phyloP scores from a whole-genome alignment of 2,329 filamentous ascomycete genomes.

The Endothia cerciana region DNA sequence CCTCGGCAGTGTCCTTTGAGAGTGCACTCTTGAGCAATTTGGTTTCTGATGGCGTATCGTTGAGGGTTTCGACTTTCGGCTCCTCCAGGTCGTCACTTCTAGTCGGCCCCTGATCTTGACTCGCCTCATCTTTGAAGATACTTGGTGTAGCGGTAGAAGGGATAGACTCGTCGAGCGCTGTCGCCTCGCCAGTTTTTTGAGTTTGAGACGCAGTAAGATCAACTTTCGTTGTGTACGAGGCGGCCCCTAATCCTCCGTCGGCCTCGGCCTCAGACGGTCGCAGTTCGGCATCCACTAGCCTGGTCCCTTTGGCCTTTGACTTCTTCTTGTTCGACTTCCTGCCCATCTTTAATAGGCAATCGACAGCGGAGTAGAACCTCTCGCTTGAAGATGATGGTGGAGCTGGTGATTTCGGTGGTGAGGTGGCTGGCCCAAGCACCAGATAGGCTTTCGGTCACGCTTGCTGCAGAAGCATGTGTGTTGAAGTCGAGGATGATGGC shows the following conservation, averaged over 20 bases:
- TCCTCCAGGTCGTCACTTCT: neutral
- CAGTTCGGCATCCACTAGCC: neutral
- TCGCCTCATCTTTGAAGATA: neutral
- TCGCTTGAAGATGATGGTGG: no score
- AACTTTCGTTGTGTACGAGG: neutral
- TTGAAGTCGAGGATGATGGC: no score
- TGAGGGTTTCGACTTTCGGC: neutral
- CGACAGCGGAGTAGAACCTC: no score
- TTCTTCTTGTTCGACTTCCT: neutral
- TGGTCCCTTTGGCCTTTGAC: neutral
- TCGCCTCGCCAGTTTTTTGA: neutral
- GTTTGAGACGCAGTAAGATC: neutral
- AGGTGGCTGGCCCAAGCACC: no score
- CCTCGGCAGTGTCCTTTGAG: neutral
- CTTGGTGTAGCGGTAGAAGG: neutral
- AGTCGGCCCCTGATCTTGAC: no score
- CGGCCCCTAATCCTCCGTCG: neutral
- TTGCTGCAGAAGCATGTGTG: no score
- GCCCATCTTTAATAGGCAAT: neutral
- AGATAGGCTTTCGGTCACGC: no score
- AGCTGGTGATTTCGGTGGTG: no score
- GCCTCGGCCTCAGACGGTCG: neutral
- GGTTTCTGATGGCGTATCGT: neutral
- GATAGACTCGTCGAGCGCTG: neutral
- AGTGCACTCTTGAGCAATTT: neutral